phyloP scores from a whole-genome alignment of 371 early-diverging fungal genomes.

The Mucor sp. region DNA sequence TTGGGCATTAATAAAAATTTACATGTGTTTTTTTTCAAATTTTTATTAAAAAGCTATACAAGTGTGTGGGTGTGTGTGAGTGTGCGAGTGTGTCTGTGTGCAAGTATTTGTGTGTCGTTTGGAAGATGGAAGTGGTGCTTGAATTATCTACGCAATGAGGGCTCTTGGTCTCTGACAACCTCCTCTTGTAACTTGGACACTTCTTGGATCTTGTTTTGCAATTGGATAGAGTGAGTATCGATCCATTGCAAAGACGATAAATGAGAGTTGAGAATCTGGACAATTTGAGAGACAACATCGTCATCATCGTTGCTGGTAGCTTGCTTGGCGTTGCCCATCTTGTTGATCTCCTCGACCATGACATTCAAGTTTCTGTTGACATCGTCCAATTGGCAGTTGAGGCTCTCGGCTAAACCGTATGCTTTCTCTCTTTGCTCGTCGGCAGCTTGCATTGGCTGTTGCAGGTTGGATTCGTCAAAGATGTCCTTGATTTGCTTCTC shows the following conservation, averaged over 20 bases:
- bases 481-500: slow-evolving; percentile 69
- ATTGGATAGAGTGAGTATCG: slow-evolving; percentile 54
- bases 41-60: neutral
- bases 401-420: slow-evolving; percentile 80
- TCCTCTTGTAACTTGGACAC: slow-evolving; percentile 52
- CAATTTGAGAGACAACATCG: slow-evolving; percentile 73
- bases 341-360: slow-evolving; percentile 90
- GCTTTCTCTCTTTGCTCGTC: slow-evolving; percentile 88
- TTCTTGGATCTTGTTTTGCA: slow-evolving; percentile 58
- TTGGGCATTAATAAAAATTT: slow-evolving; percentile 8
- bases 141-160: slow-evolving; percentile 17
- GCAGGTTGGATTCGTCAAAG: slow-evolving; percentile 51
- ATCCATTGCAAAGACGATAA: slow-evolving; percentile 92
- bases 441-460: slow-evolving; percentile 60
- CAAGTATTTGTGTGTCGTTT: neutral
- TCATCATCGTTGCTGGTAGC: slow-evolving; percentile 48
- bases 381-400: slow-evolving; percentile 88
- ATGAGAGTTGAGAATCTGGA: slow-evolving; percentile 87
- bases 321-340: slow-evolving; percentile 46
- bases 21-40: neutral
- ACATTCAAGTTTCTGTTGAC: slow-evolving; percentile 75
- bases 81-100: neutral
- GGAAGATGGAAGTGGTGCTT: neutral
- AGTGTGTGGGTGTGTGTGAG: neutral
- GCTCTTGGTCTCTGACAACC: slow-evolving; percentile 25